Evolutionary conservation across 352 stramenopile species (phyloP), one percentile per base, ranked within the genome.

Genomic region (Phytophthora syringae): DNA sequence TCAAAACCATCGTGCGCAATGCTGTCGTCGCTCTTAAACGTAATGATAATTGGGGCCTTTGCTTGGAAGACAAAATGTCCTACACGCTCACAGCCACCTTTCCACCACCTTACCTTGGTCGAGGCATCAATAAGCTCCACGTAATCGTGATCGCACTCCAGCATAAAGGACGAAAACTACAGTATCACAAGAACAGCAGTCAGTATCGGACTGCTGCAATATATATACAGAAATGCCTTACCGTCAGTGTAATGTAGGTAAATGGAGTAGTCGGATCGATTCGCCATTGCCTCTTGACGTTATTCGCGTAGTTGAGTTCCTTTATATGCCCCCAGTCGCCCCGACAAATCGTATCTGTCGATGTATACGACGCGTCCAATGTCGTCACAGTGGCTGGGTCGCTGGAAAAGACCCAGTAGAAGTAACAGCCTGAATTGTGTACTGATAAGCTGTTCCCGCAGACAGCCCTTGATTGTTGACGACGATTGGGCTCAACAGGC

Each of bases 111-210:
- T 10, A 45, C 28, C 1, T 39, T n/a, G 7, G 81, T 74, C 6
- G 42, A 30, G 3, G 37, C 36, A 13, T 79, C 67, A 18, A 74
- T 52, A n/a, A 93, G 75, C n/a, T 67, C 65, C 13, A 93, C 39
- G 0, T 59, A 58, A 50, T 93, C 84, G 42, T 93, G 82, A 39
- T 93, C 78, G 28, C 84, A 91, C 49, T 93, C 84, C 2, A 90
- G 72, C 27, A 86, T 72, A 47, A 93, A 93, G 0, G 21, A 45
- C 10, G 52, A 53, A 49, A 78, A 72, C 60, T 78, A 27, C 13
- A 43, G 52, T 21, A 66, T 27, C 43, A 32, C 15, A 28, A 21
- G 21, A 13, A 57, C 4, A 48, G n/a, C n/a, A 24, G 28, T 45
- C 6, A 62, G 21, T 36, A n/a, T 18, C 16, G 13, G 10, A 13